Conservation (phyloP, 2,329 filamentous ascomycete genomes). For the Diaporthe eres region DNA sequence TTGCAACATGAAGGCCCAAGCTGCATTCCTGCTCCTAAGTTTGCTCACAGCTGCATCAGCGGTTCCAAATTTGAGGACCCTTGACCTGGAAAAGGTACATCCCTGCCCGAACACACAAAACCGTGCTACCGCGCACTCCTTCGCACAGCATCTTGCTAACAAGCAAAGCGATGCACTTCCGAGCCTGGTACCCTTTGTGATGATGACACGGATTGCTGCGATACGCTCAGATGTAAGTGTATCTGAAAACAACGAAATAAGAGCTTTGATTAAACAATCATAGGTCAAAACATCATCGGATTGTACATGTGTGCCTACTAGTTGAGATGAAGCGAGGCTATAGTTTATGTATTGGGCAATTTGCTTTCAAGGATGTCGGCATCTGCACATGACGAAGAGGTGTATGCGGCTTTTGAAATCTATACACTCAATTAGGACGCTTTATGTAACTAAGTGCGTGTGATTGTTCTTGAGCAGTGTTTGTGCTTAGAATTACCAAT, state of each 20-base stretch:
- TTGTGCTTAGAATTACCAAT: no score
- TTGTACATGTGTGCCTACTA: not conserved
- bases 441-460: no score
- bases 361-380: not conserved
- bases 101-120: not conserved
- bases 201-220: not conserved
- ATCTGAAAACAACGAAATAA: not conserved
- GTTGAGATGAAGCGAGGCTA: not conserved
- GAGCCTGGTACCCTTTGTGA: not conserved
- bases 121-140: not conserved
- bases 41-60: conserved; percentile 13
- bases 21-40: not conserved
- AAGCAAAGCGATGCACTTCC: not conserved
- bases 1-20: conserved; percentile 5
- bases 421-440: no score
- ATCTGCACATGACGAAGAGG: no score
- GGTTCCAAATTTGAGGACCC: not conserved
- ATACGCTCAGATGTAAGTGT: not conserved
- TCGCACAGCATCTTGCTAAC: not conserved
- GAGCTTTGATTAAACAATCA: not conserved
- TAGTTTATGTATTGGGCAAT: no score
- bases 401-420: no score
- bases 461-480: no score
- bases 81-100: not conserved
- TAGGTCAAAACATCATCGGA: not conserved